Percentiles rank a stretch among this genome's conserved stretches.
phyloP scores from a whole-genome alignment of 805 yeast species.

The Saccharomycopsis fermentans region DNA sequence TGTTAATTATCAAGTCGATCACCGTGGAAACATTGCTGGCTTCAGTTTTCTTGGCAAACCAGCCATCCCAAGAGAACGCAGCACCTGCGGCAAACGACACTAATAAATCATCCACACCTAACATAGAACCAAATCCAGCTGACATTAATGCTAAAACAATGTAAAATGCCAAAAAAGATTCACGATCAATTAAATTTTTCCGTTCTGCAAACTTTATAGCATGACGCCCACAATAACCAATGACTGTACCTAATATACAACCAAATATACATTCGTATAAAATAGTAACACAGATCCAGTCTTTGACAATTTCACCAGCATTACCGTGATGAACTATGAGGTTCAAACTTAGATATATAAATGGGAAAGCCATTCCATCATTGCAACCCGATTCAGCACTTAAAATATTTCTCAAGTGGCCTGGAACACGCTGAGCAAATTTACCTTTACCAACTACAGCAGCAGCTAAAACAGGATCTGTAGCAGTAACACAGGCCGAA shows the following conservation, averaged over 20 bases:
- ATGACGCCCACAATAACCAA: conserved; percentile 65
- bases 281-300: conserved; percentile 70
- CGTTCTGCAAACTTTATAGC: conserved; percentile 66
- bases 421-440: conserved; percentile 84
- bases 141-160: conserved; percentile 73
- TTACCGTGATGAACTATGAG: conserved; percentile 57
- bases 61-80: conserved; percentile 89
- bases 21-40: conserved; percentile 83
- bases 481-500: conserved; percentile 86
- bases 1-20: conserved; percentile 73
- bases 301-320: conserved; percentile 58
- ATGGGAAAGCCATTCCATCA: conserved; percentile 95
- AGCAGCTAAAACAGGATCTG: conserved; percentile 91
- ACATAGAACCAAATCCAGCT: conserved; percentile 80
- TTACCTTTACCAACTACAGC: conserved; percentile 93
- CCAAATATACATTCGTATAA: conserved; percentile 80
- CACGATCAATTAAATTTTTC: conserved; percentile 67
- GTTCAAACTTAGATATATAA: conserved; percentile 61
- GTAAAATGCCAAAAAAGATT: conserved; percentile 78
- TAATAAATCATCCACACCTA: conserved; percentile 82
- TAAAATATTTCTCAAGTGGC: conserved; percentile 75
- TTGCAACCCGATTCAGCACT: conserved; percentile 87
- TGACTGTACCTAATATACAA: conserved; percentile 54
- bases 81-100: conserved; percentile 91
- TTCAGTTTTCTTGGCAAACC: conserved; percentile 74